Base-by-base conservation (phyloP, 2,329 filamentous ascomycete genomes). In the Dothiorella sarmentorum region DNA sequence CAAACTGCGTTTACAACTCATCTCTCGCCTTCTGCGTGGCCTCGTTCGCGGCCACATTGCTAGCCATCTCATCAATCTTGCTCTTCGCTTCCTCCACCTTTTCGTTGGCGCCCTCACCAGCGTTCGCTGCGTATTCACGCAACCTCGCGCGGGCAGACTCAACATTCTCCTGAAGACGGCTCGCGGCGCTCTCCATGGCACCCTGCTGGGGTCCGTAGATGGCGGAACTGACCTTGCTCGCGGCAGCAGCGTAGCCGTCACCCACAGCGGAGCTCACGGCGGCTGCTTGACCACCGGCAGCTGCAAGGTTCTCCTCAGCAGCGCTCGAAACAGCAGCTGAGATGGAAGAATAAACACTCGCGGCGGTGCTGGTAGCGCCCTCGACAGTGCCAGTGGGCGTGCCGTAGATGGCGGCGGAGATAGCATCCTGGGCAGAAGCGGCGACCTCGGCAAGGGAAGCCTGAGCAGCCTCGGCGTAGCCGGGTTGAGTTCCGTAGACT, bases 341-440 rank as follows among this genome's bases (percentile, higher is more conserved):
- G 17, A 79, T 69, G 15, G 78, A 80, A 18, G 72, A 72, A 64
- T 79, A 79, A 0, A 73, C 73, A 52, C 71, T 74, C 6, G 71
- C 75, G 3, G 75, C 78, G 26, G 72, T 75, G 51, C 70, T 75
- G 1, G 77, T 75, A 0, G 73, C 76, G 17, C 74, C 74, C 35
- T 79, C 79, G 33, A 75, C 69, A 5, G 70, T 69, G 24, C 68
- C 67, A 26, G 73, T 76, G 0, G 79, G 73, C 0, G 79, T 79
- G 18, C 83, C 82, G 63, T 83, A 86, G 56, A 87, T 76, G 3
- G 83, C 82, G 52, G 76, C 75, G 13, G 76, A 82, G 59, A 85
- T 80, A 2, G 80, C 83, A 22, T 74, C 74, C 60, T 81, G 79
- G 9, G 84, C 84, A 38, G 79, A 81, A 7, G 75, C 73, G 7